phyloP scores from a whole-genome alignment of 495 filamentous ascomycete species.

The Schizothecium vesticola region DNA sequence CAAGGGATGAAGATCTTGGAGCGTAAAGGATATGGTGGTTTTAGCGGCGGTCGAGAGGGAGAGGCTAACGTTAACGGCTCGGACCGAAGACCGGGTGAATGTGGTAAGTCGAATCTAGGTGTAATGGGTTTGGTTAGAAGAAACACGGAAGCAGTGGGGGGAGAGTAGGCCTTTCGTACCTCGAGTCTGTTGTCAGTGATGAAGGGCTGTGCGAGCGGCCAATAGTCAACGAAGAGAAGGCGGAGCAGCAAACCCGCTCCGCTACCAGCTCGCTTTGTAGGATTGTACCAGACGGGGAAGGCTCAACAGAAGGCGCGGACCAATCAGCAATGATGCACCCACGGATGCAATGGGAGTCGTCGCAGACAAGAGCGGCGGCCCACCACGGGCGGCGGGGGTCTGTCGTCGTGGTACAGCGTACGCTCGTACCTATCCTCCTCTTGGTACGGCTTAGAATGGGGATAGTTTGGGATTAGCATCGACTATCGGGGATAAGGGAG shows the following conservation, averaged over 20 bases:
- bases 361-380: slow-evolving; percentile 1
- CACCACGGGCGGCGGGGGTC: slow-evolving; percentile 4
- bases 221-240: slow-evolving; percentile 4
- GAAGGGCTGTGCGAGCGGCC: slow-evolving; percentile 2
- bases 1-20: not conserved
- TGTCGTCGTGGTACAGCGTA: not conserved
- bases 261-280: slow-evolving; percentile 5
- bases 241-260: slow-evolving; percentile 2
- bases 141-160: not conserved
- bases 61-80: slow-evolving; percentile 4
- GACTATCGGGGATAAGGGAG: not conserved
- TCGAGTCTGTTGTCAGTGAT: slow-evolving; percentile 2
- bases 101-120: slow-evolving; percentile 5
- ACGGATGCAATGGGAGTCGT: slow-evolving; percentile 7
- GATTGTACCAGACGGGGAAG: not conserved
- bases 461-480: not conserved
- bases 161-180: not conserved
- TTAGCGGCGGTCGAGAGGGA: slow-evolving; percentile 1
- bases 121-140: not conserved
- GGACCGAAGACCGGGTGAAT: slow-evolving; percentile 1
- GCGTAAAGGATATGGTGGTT: slow-evolving; percentile 1
- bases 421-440: slow-evolving; percentile 2
- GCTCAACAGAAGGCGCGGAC: slow-evolving; percentile 1
- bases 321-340: slow-evolving; percentile 6
- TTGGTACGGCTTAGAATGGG: slow-evolving; percentile 1